Base-by-base conservation (phyloP, 768 basidiomycete species). In the Amanita rubescens region DNA sequence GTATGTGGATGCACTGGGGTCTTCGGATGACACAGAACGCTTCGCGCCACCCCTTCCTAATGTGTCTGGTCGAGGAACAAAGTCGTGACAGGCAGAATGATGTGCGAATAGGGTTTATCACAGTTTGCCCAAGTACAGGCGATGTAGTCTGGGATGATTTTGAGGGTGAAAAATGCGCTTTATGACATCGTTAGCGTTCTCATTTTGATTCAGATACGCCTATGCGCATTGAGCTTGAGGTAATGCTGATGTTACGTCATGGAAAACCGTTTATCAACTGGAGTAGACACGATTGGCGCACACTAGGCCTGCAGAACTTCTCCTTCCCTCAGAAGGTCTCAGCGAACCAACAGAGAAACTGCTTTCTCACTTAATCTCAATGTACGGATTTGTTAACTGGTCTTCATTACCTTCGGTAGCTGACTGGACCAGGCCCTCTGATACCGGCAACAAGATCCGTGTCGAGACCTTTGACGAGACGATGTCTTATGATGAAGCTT, bases 101-200 rank as follows among this genome's bases (percentile, higher is more conserved):
- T 48, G 76, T 81, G 3, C 69, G 61, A 1, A 75, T 97, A 37
- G 85, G 85, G 7, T 73, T 97, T 67, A 75, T 97, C 32, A 79
- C 81, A 14, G 82, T 96, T 14, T 82, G 83, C 53, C 90, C 94
- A 0, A 84, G 84, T 44, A 96, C 93, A 0, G 95, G 95, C 1
- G 94, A 96, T 58, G 87, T 99, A 2, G 71, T 92, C 2, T 98
- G 91, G 82, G 95, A 99, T 62, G 82, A 90, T 52, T 95, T 94
- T 62, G 76, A 87, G 50, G 93, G 90, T 85, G 61, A 49, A 62
- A 20, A 37, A 32, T 50, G 30, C 6, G 19, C n/a, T 15, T 19
- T 14, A 24, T 44, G 4, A 5, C 11, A 30, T 34, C 22, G 15
- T 25, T 24, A 20, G 14, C 11, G 42, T 53, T 56, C 43, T 49